Evolutionary conservation across 768 basidiomycete genomes (phyloP).

Genomic region (Tulasnella calospora): DNA sequence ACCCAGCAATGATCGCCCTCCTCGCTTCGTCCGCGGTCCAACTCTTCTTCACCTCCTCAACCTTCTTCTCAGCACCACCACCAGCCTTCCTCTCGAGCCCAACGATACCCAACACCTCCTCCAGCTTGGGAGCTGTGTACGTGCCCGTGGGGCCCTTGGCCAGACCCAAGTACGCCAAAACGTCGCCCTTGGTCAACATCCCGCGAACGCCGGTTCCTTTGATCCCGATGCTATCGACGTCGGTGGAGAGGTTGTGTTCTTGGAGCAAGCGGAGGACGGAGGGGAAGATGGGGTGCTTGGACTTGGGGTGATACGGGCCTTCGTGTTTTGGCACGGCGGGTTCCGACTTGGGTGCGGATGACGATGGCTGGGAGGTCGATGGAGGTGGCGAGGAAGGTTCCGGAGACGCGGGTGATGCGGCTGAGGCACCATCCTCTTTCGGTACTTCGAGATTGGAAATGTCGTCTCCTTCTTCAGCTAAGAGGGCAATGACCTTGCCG

Average conservation of each 20-base stretch:
- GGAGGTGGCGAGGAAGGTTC: slow-evolving; percentile 22
- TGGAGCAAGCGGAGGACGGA: slow-evolving; percentile 78
- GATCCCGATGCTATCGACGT: slow-evolving; percentile 52
- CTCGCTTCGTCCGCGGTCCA: slow-evolving; percentile 17
- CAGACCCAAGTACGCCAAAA: slow-evolving; percentile 78
- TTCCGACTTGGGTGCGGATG: slow-evolving; percentile 33
- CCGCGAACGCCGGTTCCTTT: slow-evolving; percentile 87
- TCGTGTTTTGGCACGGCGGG: slow-evolving; percentile 30
- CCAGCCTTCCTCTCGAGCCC: not conserved
- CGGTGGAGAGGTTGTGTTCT: slow-evolving; percentile 51
- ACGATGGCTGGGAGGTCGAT: slow-evolving; percentile 15
- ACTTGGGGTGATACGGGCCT: slow-evolving; percentile 32
- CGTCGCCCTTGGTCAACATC: slow-evolving; percentile 95
- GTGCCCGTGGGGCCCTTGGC: slow-evolving; percentile 74
- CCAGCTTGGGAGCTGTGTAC: slow-evolving; percentile 40
- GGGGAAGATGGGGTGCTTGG: slow-evolving; percentile 62
- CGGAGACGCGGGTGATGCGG: slow-evolving; percentile 34
- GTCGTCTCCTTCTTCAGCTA: slow-evolving; percentile 95
- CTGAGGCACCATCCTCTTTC: slow-evolving; percentile 41
- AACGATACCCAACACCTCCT: not conserved
- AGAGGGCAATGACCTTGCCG: slow-evolving; percentile 82
- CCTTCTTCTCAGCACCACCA: slow-evolving; percentile 40
- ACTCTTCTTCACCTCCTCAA: slow-evolving; percentile 7
- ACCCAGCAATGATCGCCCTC: slow-evolving; percentile 12
- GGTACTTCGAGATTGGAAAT: slow-evolving; percentile 70